phyloP scores from a whole-genome alignment of 306 rosid species.

The Psophocarpus tetragonolobus region DNA sequence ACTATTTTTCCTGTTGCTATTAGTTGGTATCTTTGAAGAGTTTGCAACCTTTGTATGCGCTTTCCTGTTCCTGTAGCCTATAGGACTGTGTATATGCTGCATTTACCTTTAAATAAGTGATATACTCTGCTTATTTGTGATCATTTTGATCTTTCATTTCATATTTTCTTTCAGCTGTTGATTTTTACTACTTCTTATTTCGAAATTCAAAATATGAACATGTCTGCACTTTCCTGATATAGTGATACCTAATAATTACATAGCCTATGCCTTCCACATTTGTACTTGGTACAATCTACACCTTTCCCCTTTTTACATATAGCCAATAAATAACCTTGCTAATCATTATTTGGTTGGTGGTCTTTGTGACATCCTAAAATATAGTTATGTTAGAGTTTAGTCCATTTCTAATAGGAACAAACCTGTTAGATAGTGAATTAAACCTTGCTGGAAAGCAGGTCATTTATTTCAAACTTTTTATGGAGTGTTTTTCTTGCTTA shows the following conservation, averaged over 20 bases:
- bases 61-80: neutral
- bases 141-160: neutral
- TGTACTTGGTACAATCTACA: neutral
- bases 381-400: neutral
- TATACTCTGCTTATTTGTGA: neutral
- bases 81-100: neutral
- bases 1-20: neutral
- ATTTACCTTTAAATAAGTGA: neutral
- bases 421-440: neutral
- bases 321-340: neutral
- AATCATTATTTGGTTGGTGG: neutral
- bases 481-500: neutral
- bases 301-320: neutral
- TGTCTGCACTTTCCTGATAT: neutral
- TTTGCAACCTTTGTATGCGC: conserved; percentile 1
- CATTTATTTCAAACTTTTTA: neutral
- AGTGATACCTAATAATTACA: neutral
- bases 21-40: neutral
- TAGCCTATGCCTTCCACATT: neutral
- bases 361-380: neutral
- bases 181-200: neutral
- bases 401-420: neutral
- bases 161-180: neutral
- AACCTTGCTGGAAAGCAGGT: neutral
- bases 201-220: neutral